phyloP scores from a whole-genome alignment of 371 early-diverging fungal genomes.

The Lichtheimia corymbifera region DNA sequence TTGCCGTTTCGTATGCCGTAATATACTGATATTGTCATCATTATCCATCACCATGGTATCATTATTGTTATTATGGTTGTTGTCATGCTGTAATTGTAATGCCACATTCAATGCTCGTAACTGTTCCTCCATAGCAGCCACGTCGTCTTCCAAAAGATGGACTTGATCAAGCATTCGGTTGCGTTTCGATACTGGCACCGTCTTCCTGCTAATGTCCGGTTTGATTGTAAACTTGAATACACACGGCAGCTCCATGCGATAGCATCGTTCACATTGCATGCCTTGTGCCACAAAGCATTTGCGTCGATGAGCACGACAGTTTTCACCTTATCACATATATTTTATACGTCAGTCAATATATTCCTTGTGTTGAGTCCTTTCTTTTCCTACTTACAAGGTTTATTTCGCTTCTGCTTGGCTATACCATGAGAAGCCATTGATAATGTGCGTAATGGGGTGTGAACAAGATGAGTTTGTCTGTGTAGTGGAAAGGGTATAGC shows the following conservation, averaged over 20 bases:
- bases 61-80: neutral
- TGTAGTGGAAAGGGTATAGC: slow-evolving; percentile 1
- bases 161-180: slow-evolving; percentile 37
- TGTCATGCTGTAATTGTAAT: slow-evolving; percentile 3
- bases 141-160: slow-evolving; percentile 31
- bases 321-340: slow-evolving; percentile 30
- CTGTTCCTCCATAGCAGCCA: slow-evolving; percentile 29
- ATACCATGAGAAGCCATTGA: slow-evolving; percentile 15
- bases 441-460: neutral
- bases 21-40: neutral
- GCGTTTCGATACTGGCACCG: slow-evolving; percentile 33
- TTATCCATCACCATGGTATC: neutral
- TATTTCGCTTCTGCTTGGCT: slow-evolving; percentile 40
- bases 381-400: slow-evolving; percentile 30
- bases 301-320: slow-evolving; percentile 49
- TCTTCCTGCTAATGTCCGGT: slow-evolving; percentile 34
- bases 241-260: slow-evolving; percentile 36
- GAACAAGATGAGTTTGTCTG: neutral
- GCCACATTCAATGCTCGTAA: slow-evolving; percentile 20
- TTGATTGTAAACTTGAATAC: slow-evolving; percentile 40
- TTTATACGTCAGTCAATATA: too few species aligned
- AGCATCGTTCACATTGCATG: slow-evolving; percentile 40
- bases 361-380: too few species aligned
- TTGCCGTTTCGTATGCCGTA: neutral
- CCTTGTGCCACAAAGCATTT: slow-evolving; percentile 40